Base-by-base conservation (phyloP, 257 asterid genomes). In the Solanum chilense region DNA sequence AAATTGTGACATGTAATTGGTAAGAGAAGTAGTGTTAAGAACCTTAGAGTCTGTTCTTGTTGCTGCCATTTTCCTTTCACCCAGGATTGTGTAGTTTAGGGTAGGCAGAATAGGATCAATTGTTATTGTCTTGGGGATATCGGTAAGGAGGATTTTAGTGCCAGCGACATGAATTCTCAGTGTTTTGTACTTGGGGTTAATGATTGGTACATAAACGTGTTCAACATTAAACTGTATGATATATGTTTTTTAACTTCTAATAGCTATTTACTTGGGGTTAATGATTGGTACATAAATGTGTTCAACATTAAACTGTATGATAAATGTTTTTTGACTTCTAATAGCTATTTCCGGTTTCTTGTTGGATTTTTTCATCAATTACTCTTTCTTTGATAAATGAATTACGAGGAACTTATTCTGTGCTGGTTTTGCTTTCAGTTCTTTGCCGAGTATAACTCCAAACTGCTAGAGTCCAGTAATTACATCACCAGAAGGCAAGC, bases 401-500 rank as follows among this genome's bases (percentile, higher is more conserved):
- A 81, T 81, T 42, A 6, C 2, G 45, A 31, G 7, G 85, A 49
- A 81, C 85, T 81, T 47, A 81, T 81, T 29, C 44, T 31, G 29
- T 81, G 45, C 69, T 76, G 83, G 45, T 89, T 76, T 29, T 42
- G 77, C 68, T 78, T 83, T 41, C 82, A 95, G 99, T 95, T 96
- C 92, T 95, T 96, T 89, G 95, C 93, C 27, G 98, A 96, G 87
- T 96, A 93, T 87, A 96, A 96, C 93, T 92, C 96, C 41, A 94
- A 95, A 92, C 93, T 95, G 88, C 96, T 96, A 58, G 98, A 95
- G 84, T 96, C 99, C 37, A 86, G 91, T 39, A 95, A 94, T 86
- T 96, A 96, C 90, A 95, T 95, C 89, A 96, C 99, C 73, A 92
- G 98, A 91, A 93, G 99, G 90, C 99, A 96, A 88, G 98, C 98